Base-by-base conservation (phyloP, 2,329 filamentous ascomycete species). In the Rutstroemia sp. region DNA sequence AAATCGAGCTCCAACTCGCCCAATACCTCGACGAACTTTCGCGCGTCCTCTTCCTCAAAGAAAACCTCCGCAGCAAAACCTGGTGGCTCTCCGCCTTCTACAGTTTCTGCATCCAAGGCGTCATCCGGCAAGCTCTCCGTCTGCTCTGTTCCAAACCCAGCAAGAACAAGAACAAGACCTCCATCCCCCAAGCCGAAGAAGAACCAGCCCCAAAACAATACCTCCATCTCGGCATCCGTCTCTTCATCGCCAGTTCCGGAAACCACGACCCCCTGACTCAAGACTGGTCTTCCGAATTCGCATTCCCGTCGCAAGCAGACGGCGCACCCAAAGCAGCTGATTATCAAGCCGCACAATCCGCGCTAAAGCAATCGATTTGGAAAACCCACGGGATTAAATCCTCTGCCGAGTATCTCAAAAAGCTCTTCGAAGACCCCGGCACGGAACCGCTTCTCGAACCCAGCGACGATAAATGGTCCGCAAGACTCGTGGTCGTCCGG, bases 51-150 rank as follows among this genome's bases (percentile, higher is more conserved):
- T 61, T 63, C 39, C 49, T 60, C 19, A 60, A 58, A 49, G 59
- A 61, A 30, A 63, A 63, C 34, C 27, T 58, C 39, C 55, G 57
- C 9, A 47, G 27, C 14, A 52, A 51, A 27, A 25, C 36, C n/a
- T 63, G 59, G 55, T 63, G 52, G 54, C 48, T 63, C 2, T 63
- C 61, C 17, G 48, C 47, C 10, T 63, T 61, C 47, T 61, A 61
- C 17, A 63, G 59, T 39, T 58, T 63, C 36, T 57, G 55, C 21
- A 60, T 63, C 25, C 61, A 63, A 39, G 51, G 51, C 4, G 45
- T 58, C 5, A 50, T 63, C 19, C 48, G 61, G 42, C 54, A 57
- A 34, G 30, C 49, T 17, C 48, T 60, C 19, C 19, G 51, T 8
- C 14, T 49, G 1, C 39, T 55, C 2, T 44, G 21, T n/a, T 23